Base-by-base conservation (phyloP, 805 yeast genomes). In the Lipomyces starkeyi region DNA sequence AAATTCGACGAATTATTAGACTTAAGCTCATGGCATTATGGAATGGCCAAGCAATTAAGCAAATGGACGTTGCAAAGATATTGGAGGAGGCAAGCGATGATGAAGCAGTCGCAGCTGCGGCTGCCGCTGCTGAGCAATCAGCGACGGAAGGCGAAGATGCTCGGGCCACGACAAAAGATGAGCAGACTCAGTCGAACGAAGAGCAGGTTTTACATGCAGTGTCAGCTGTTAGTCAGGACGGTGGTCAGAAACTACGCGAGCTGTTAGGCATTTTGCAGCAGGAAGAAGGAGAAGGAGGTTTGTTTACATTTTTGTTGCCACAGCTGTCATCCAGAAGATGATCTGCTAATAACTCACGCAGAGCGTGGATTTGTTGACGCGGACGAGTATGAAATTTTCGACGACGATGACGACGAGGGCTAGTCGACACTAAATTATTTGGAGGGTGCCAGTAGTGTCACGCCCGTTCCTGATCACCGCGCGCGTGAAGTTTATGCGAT, bases 1-100 rank as follows among this genome's bases (percentile, higher is more conserved):
- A 87, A 35, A 79, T 92, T 2, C 83, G 97, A 73, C 82, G 87
- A 61, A 83, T 93, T 22, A 83, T 92, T 67, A 83, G 91, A 73
- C 89, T 90, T 73, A 93, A 92, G 76, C 79, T 93, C 64, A 85
- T 85, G 25, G 85, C 88, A 68, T 78, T 90, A 27, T 57, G 59
- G 37, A 47, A 54, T 20, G 71, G 69, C 3, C 61, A 62, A 17
- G 43, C 32, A 2, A 60, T 68, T 22, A 54, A 52, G 32, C 70
- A 65, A 59, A 54, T 68, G 60, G 72, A 69, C 11, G 63, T 69
- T 2, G 70, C 72, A 2, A 47, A 43, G 52, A 64, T 69, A n/a
- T 54, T 69, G 11, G 71, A 67, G 40, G 72, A 69, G 61, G 59
- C 62, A 11, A 61, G 65, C 35, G 66, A 62, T 54, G 68, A 47